Base-by-base conservation (phyloP, 345 rosid genomes). In the Salix caprea region DNA sequence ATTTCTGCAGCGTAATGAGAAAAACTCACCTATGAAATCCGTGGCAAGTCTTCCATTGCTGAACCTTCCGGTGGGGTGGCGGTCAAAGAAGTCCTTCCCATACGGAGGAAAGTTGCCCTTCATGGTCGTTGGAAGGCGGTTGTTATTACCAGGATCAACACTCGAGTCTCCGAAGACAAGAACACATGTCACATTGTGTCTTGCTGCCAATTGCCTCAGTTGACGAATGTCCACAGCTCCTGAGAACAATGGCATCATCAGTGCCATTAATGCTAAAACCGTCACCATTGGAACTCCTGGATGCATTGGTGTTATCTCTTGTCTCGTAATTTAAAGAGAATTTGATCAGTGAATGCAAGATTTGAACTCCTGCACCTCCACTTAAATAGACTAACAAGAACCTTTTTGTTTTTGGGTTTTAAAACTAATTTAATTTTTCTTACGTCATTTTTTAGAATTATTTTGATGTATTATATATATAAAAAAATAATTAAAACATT, bases 81-180 rank as follows among this genome's bases (percentile, higher is more conserved):
- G 88, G n/a, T 83, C 56, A 2, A 87, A 67, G 87, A 93, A 93
- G 67, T 86, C 89, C 66, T 76, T 81, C 19, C 97, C 97, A 42
- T 91, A 93, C 52, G 97, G 97, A 44, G 76, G 87, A 76, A 84
- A 91, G 74, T 94, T 89, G 19, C 91, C 83, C 77, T 88, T 92
- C 83, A 83, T 40, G 14, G 78, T 9, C 21, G 94, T 90, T 0
- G 74, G 61, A 10, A 89, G 87, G 60, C 72, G 80, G 79, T 94
- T 88, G 85, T 91, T 91, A 66, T 91, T 94, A 2, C 98, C 97
- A 0, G 94, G 84, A 81, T 93, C 97, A 7, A 92, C 96, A 77
- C 94, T 91, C 4, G 94, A 94, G 82, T 94, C 98, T 32, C 97
- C 98, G 48, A 94, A 94, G 30, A 90, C 96, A 65, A 94, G 15